phyloP scores from a whole-genome alignment of 352 stramenopile species.

The Sclerospora graminicola region DNA sequence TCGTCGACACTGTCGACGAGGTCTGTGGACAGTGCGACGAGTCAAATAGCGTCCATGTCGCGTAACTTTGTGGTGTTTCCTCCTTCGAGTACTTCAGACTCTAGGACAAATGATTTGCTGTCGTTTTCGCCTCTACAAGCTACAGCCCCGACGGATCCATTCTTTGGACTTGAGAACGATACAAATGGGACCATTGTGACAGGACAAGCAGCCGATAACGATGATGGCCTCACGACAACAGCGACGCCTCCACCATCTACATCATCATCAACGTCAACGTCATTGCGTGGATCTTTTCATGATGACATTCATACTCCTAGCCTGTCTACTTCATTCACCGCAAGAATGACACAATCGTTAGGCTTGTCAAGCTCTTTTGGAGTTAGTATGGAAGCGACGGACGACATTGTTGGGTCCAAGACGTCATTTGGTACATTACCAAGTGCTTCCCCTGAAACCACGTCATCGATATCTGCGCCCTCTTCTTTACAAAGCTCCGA shows the following conservation, averaged over 20 bases:
- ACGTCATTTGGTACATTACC: slow-evolving; percentile 9
- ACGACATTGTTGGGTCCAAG: slow-evolving; percentile 2
- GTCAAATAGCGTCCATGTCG: slow-evolving; percentile 6
- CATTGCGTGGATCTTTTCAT: slow-evolving; percentile 26
- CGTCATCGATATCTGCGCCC: slow-evolving; percentile 17
- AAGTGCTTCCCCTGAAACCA: slow-evolving; percentile 4
- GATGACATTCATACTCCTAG: slow-evolving; percentile 7
- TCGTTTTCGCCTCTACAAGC: slow-evolving; percentile 50
- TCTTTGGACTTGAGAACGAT: slow-evolving; percentile 20
- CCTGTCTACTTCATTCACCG: slow-evolving; percentile 5
- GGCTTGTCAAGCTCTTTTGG: slow-evolving; percentile 21
- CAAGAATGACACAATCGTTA: slow-evolving; percentile 18
- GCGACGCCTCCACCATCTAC: slow-evolving; percentile 3
- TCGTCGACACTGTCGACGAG: slow-evolving; percentile 1
- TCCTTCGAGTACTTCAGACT: slow-evolving; percentile 1
- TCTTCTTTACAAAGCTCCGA: slow-evolving; percentile 24
- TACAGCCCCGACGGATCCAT: slow-evolving; percentile 15
- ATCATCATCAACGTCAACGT: slow-evolving; percentile 17
- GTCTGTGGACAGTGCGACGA: slow-evolving; percentile 1
- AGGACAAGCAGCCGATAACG: slow-evolving; percentile 12
- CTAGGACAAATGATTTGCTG: slow-evolving; percentile 28
- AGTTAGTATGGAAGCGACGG: slow-evolving; percentile 10
- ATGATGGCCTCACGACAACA: slow-evolving; percentile 25
- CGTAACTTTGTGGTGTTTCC: slow-evolving; percentile 8
- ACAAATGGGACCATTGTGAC: slow-evolving; percentile 6